These are phyloP conservation scores for Crithidia brevicula DNA, from an alignment of 208 protist species.

Conservation along the genomic window DNA sequence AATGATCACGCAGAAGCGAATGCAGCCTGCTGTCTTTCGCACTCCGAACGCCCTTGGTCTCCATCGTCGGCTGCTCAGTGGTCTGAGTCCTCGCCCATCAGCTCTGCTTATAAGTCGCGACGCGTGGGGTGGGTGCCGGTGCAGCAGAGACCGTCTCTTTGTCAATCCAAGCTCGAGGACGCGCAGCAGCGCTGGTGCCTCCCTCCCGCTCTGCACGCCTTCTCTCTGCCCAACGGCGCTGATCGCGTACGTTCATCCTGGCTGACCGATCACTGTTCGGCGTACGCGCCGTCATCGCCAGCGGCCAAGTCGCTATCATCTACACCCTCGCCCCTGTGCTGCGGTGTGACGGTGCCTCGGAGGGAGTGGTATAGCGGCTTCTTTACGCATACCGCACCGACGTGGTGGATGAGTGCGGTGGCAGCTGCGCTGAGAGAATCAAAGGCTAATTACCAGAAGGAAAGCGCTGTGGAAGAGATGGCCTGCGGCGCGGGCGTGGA, in stretches of 20 bases:
- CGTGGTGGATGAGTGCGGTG: conserved; percentile 14
- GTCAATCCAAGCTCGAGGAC: too few species aligned
- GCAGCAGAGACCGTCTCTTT: not conserved
- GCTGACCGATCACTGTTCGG: not conserved
- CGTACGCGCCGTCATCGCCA: not conserved
- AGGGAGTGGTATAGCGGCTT: conserved; percentile 21
- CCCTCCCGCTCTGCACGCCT: not conserved
- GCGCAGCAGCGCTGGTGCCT: conserved; percentile 2
- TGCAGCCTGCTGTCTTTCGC: too few species aligned
- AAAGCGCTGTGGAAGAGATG: too few species aligned
- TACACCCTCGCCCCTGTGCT: not conserved
- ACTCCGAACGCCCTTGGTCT: too few species aligned
- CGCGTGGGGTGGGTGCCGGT: conserved; percentile 20
- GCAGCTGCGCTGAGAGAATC: not conserved
- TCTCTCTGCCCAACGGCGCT: not conserved
- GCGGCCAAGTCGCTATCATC: not conserved
- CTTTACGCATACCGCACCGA: conserved; percentile 15
- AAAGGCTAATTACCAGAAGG: too few species aligned
- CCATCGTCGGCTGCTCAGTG: too few species aligned
- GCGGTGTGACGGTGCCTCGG: conserved; percentile 17
- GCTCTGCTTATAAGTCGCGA: not conserved
- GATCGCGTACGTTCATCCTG: not conserved
- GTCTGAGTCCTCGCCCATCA: not conserved
- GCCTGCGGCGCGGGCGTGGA: too few species aligned
- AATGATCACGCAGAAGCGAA: too few species aligned